Evolutionary conservation across 2,329 filamentous ascomycete species (phyloP).

Genomic region (Akanthomyces uredinophilus): DNA sequence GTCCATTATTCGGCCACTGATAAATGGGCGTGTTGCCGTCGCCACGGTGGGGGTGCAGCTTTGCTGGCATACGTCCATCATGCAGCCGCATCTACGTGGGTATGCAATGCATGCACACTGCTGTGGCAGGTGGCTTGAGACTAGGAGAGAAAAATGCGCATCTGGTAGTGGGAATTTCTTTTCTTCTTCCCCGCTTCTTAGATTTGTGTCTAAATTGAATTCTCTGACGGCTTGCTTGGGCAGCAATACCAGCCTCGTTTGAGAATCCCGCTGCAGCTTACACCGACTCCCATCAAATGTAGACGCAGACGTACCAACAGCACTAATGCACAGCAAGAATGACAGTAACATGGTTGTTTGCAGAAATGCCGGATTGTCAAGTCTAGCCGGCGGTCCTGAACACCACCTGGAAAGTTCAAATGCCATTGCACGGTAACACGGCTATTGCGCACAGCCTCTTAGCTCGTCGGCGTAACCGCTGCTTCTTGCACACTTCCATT

Average conservation of each 20-base stretch:
- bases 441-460: no score
- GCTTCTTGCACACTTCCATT: neutral
- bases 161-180: neutral
- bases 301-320: neutral
- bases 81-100: neutral
- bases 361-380: no score
- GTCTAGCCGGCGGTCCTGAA: no score
- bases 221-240: no score
- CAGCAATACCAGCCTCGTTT: no score
- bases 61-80: neutral
- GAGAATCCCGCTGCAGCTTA: neutral
- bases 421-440: no score
- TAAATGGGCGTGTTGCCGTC: neutral
- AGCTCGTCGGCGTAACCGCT: neutral
- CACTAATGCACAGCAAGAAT: no score
- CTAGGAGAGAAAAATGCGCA: no score
- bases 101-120: neutral
- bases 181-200: neutral
- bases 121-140: neutral
- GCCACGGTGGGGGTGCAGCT: neutral
- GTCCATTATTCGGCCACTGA: neutral
- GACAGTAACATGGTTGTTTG: no score
- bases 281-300: neutral
- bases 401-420: no score
- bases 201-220: neutral